These are phyloP conservation scores for Hyaloscypha bicolor DNA, from an alignment of 495 filamentous ascomycete species.

Conservation along the genomic window DNA sequence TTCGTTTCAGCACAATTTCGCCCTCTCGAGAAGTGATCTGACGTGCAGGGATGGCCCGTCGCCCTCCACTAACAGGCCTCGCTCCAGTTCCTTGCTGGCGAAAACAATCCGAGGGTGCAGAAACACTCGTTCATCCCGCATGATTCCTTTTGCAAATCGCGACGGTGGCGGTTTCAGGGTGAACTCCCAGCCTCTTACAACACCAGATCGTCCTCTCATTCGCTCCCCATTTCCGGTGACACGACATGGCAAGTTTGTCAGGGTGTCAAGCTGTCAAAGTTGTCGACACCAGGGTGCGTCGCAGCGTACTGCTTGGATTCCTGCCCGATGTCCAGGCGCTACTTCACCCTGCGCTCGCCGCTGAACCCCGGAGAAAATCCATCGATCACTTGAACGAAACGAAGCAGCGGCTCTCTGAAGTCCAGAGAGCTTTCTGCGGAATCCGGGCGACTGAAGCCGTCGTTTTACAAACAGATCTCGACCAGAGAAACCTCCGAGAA, in stretches of 20 bases:
- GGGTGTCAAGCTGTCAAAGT: too few relatives aligned
- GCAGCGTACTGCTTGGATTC: not conserved
- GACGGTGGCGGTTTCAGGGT: conserved; percentile 3
- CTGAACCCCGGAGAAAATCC: not conserved
- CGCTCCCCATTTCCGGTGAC: not conserved
- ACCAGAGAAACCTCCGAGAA: not conserved
- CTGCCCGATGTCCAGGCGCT: not conserved
- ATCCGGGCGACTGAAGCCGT: not conserved
- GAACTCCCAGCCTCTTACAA: not conserved
- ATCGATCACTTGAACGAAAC: not conserved
- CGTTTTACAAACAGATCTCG: not conserved
- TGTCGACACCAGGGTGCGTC: too few relatives aligned
- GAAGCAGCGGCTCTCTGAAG: not conserved
- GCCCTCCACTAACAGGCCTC: conserved; percentile 1
- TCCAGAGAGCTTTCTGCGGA: not conserved
- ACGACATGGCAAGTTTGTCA: too few relatives aligned
- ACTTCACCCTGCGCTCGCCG: not conserved
- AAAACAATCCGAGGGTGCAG: not conserved
- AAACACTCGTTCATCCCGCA: not conserved
- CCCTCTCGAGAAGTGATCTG: conserved; percentile 1
- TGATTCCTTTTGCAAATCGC: conserved; percentile 7
- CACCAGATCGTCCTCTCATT: not conserved
- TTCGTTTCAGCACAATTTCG: conserved; percentile 14
- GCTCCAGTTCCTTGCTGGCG: not conserved
- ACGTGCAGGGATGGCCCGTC: not conserved